Evolutionary conservation across 345 rosid species (phyloP).

Genomic region (Erysimum cheiranthoides): DNA sequence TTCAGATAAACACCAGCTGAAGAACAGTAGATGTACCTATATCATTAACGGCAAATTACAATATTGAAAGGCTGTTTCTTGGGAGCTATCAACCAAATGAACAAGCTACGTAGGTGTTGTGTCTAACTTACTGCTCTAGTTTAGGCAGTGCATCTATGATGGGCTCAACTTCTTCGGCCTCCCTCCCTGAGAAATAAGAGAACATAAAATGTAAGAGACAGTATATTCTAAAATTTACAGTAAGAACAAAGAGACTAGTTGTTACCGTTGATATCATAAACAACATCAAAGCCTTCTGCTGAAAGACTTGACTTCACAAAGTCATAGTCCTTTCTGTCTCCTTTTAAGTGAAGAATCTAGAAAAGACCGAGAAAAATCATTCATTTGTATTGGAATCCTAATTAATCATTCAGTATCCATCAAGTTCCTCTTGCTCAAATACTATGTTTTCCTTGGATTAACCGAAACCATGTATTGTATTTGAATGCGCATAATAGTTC

Average conservation of each 20-base stretch:
- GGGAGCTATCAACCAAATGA: conserved; percentile 3
- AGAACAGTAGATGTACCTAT: conserved; percentile 91
- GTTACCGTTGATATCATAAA: conserved; percentile 92
- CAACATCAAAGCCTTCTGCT: conserved; percentile 91
- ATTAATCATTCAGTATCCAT: background rate
- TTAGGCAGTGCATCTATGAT: conserved; percentile 93
- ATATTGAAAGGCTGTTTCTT: background rate
- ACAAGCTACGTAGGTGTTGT: conserved; percentile 5
- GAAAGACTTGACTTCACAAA: conserved; percentile 95
- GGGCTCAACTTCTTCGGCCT: conserved; percentile 89
- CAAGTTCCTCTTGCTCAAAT: background rate
- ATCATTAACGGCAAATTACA: conserved; percentile 38
- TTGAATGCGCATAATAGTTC: background rate
- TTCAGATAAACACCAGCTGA: conserved; percentile 97
- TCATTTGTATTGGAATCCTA: background rate
- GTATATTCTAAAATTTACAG: background rate
- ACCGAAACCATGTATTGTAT: background rate
- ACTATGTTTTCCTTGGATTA: background rate
- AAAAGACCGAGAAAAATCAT: conserved; percentile 35
- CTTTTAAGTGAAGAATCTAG: conserved; percentile 92
- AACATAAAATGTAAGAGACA: conserved; percentile 1
- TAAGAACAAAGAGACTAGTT: conserved; percentile 6
- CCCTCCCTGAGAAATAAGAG: conserved; percentile 67
- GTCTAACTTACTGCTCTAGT: conserved; percentile 75
- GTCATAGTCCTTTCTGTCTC: conserved; percentile 94